Base-by-base conservation (phyloP, 805 yeast species). In the Yamadazyma endophytica region DNA sequence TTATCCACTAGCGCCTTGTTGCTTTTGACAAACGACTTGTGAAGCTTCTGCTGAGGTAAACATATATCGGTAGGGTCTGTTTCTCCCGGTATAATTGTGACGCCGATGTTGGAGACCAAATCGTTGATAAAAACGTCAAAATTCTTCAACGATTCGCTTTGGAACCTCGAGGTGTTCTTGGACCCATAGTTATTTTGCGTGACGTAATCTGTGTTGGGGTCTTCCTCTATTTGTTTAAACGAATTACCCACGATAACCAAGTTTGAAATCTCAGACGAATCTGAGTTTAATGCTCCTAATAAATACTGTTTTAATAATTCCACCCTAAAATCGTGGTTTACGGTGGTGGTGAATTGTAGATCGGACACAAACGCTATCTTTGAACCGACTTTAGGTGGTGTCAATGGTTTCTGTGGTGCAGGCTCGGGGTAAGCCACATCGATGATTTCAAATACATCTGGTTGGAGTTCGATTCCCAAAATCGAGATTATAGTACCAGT, bases 401-500 rank as follows among this genome's bases (percentile, higher is more conserved):
- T 54, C 28, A 45, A 22, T 2, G 68, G 62, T 6, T 47, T 45
- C 49, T 83, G 94, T 0, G 77, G 76, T 2, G 84, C 67, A 12
- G 73, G 54, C 9, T 69, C 68, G 0, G 97, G 95, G 44, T 77
- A 82, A 2, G 74, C 74, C 2, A 89, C 65, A 49, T 89, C 97
- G 44, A 85, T 74, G 4, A 86, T 85, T 37, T 82, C 84, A 54
- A 92, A 89, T 2, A 79, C 67, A 3, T 97, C 97, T 0, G 88
- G 79, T 27, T 73, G 77, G 6, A 82, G 69, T 51, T 89, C 96
- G 61, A 85, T 78, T 1, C 98, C 98, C 8, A 88, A 54, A 1
- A 88, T 73, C 0, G 90, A 97, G 6, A 88, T 76, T 0, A 89
- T 81, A n/a, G 79, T 72, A 4, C 98, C 98, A 0, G 97, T 92